These are phyloP conservation scores for Cryoendolithus antarcticus DNA, from an alignment of 2,329 filamentous ascomycete genomes.

Conservation along the genomic window DNA sequence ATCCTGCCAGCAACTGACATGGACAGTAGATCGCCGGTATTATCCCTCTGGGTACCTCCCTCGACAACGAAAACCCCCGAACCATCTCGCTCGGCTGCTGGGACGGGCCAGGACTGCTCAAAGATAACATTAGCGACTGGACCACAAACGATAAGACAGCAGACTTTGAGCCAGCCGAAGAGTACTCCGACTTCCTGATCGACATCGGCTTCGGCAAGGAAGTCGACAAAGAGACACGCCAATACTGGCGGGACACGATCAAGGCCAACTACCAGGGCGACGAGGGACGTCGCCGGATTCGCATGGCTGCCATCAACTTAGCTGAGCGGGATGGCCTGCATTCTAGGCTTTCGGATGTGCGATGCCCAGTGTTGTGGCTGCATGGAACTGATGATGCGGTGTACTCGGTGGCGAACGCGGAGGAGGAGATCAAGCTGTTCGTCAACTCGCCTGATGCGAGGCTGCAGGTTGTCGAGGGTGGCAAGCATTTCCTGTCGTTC, in stretches of 20 bases:
- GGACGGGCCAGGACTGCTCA: conserved; percentile 26
- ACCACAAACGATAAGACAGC: conserved; percentile 24
- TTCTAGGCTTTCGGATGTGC: conserved; percentile 31
- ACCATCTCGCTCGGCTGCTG: conserved; percentile 15
- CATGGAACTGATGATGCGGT: conserved; percentile 30
- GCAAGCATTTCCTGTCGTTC: conserved; percentile 36
- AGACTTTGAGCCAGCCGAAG: conserved; percentile 28
- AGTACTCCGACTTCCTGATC: conserved; percentile 33
- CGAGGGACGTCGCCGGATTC: conserved; percentile 32
- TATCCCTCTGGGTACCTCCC: conserved; percentile 38
- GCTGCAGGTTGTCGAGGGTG: conserved; percentile 31
- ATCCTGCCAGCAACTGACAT: background rate
- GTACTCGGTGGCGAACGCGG: conserved; percentile 27
- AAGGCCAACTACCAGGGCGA: conserved; percentile 35
- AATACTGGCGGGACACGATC: conserved; percentile 31
- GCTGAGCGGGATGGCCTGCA: conserved; percentile 35
- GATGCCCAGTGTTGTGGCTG: conserved; percentile 38
- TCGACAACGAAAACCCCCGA: conserved; percentile 35
- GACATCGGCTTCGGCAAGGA: conserved; percentile 30
- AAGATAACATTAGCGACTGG: conserved; percentile 3
- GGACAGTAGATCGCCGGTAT: conserved; percentile 33
- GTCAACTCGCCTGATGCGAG: conserved; percentile 29
- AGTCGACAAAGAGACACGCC: conserved; percentile 22
- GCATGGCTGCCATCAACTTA: conserved; percentile 38
- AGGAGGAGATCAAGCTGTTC: conserved; percentile 37